Base-by-base conservation (phyloP, 2,329 filamentous ascomycete species). In the Aureobasidium zeae region DNA sequence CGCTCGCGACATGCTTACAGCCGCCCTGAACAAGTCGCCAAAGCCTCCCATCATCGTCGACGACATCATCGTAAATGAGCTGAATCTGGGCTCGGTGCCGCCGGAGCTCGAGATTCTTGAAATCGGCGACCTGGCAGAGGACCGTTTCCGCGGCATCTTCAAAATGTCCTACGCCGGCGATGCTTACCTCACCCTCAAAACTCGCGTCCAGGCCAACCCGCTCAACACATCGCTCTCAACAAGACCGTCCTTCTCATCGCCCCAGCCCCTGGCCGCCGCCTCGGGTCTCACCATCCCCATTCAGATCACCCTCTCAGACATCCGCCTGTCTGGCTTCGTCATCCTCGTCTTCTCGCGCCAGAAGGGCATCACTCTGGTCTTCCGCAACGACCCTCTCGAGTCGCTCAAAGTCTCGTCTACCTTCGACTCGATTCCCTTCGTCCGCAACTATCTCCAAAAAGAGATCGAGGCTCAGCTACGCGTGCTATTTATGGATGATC, bases 31-130 rank as follows among this genome's bases (percentile, higher is more conserved):
- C 74, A 96, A 96, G 68, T 91, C 86, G 44, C 88, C 89, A 28
- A 96, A 96, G 60, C 91, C 91, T 46, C 91, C 91, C 48, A 96
- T 96, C 60, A 98, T 98, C 62, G 91, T 96, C 69, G 91, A 95
- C 74, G 91, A 98, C 66, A 96, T 98, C 67, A 77, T 95, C 63
- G 91, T 98, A 53, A 94, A 86, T 65, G 91, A 98, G 69, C 76
- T 98, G 64, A 98, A 98, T 66, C 76, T 98, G 50, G 91, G 91
- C 60, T 88, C 86, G 49, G 86, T 93, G 37, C 89, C 91, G 34
- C 91, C 91, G 9, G 86, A 96, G 60, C 70, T 98, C 57, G 91
- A 98, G 67, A 96, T 98, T 51, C 69, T 98, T 52, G 91, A 98
- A 71, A 94, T 98, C 64, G 91, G 91, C 46, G 91, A 98, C 64